Conservation (phyloP, 1,284 basidiomycete species). For the Tilletiopsis washingtonensis region DNA sequence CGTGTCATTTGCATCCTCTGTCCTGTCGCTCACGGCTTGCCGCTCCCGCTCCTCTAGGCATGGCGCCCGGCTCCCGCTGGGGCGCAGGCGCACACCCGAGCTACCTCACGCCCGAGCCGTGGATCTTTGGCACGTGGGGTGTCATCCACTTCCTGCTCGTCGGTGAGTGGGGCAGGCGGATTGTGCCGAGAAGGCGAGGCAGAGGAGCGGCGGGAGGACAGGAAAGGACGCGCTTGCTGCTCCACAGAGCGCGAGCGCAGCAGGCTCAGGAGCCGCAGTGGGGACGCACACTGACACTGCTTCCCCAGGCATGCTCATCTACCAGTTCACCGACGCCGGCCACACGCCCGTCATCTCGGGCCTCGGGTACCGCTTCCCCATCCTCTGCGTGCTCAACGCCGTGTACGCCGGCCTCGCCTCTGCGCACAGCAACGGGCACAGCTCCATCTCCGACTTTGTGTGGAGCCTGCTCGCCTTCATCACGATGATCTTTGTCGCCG, state of each 20-base stretch:
- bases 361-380: conserved; percentile 77
- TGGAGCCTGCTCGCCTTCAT: conserved; percentile 72
- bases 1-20: neutral
- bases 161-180: conserved; percentile 55
- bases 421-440: conserved; percentile 17
- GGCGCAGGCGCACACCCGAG: conserved; percentile 54
- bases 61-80: neutral
- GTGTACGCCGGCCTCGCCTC: conserved; percentile 66
- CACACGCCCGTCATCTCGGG: conserved; percentile 74
- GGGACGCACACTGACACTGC: neutral
- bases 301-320: conserved; percentile 19
- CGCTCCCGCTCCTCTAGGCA: neutral
- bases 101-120: conserved; percentile 80
- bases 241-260: neutral
- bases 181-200: too few species aligned
- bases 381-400: conserved; percentile 73
- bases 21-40: neutral
- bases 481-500: conserved; percentile 67
- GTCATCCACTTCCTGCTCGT: conserved; percentile 78
- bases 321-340: conserved; percentile 54
- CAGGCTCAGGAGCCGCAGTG: neutral
- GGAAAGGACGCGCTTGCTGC: too few species aligned
- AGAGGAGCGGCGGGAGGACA: too few species aligned
- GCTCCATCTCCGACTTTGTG: conserved; percentile 53
- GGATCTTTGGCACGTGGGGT: conserved; percentile 70